Evolutionary conservation across 805 yeast genomes (phyloP), one percentile per base, ranked within the genome.

Genomic region (Lachancea dasiensis): DNA sequence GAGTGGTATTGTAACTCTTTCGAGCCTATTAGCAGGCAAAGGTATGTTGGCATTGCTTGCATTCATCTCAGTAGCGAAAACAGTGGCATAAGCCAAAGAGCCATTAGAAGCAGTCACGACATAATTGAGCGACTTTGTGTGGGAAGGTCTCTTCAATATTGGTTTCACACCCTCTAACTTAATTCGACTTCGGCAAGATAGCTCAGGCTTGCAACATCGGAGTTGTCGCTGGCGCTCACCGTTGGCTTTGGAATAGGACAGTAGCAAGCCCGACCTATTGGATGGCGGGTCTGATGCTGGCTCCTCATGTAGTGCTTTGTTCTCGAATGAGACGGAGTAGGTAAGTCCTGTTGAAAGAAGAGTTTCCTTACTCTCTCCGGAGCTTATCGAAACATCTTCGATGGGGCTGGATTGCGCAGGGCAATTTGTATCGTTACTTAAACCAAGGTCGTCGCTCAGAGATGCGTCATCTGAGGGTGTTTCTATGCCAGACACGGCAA

Each of bases 61-160:
- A 34, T 57, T 57, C 2, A 57, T 54, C 39, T 57, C 62, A 7
- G 62, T 57, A 17, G 61, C 62, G 43, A 49, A 57, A 10, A 57
- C 50, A 18, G 62, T 56, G 5, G 62, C 62, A 37, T 57, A 60
- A 31, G 50, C 49, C 25, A 50, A 31, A 10, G 56, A 52, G 6
- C 60, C 60, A 28, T 46, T 51, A 9, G 58, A 50, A 4, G 62
- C 53, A 22, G 54, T 46, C 9, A 57, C 59, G 25, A 57, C 36
- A 11, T 54, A 39, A 38, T 54, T 57, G 29, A 57, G 38, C 17
- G 49, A 31, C 17, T 31, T 32, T 6, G 31, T 27, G 9, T 43
- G 40, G 6, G 44, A 19, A 3, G 45, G 46, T 21, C 43, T 27
- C 29, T 45, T 49, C 17, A 57, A 33, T 17, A 56, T 54, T 17